Conservation (phyloP, 257 asterid genomes). For the Ehretia macrophylla region DNA sequence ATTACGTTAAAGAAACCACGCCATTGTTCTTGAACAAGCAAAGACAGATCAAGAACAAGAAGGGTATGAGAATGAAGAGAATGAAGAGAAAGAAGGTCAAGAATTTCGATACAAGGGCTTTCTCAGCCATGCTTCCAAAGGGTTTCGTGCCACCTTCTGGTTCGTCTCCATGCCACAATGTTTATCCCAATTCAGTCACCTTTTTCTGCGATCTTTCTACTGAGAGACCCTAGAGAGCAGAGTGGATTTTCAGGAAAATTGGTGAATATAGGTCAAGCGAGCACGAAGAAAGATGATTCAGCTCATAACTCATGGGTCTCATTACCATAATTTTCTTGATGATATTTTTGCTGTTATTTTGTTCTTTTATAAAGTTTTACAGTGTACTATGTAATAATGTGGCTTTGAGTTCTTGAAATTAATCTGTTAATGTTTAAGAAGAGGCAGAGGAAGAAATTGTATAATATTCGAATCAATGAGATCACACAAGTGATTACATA, state of each 20-base stretch:
- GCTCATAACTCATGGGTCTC: neutral
- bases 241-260: neutral
- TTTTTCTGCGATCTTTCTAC: slow-evolving; percentile 48
- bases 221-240: slow-evolving; percentile 15
- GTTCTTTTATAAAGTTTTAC: too few relatives aligned
- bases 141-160: slow-evolving; percentile 83
- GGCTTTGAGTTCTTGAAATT: too few relatives aligned
- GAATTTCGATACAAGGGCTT: slow-evolving; percentile 24
- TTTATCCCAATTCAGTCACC: slow-evolving; percentile 47
- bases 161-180: slow-evolving; percentile 69
- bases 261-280: neutral
- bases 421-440: too few relatives aligned
- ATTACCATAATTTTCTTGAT: too few relatives aligned
- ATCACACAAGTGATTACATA: too few relatives aligned
- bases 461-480: too few relatives aligned
- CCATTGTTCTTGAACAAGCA: slow-evolving; percentile 16
- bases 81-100: slow-evolving; percentile 15
- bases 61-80: slow-evolving; percentile 5
- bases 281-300: neutral
- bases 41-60: slow-evolving; percentile 14
- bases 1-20: slow-evolving; percentile 24
- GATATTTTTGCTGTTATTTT: too few relatives aligned
- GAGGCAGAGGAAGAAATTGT: too few relatives aligned
- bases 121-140: slow-evolving; percentile 73
- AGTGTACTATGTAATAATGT: too few relatives aligned